A percentile compares a stretch with the other conserved stretches of the same genome.
Evolutionary conservation across 1,139 yeast species (phyloP).

Genomic region (Trichomonascaceae sp.): DNA sequence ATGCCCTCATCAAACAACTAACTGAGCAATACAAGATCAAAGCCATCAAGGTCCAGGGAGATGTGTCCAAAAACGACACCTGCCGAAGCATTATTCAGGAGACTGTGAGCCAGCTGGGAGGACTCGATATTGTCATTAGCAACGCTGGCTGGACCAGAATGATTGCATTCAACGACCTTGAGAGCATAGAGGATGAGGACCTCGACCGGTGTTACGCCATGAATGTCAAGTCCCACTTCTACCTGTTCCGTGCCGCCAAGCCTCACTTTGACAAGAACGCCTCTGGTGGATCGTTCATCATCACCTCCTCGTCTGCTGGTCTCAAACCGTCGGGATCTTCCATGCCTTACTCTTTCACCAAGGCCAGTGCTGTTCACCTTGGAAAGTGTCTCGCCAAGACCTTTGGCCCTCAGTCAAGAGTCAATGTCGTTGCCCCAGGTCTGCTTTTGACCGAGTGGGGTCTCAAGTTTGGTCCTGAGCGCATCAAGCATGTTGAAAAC

Average conservation of each 20-base stretch:
- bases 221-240: slow-evolving; percentile 26
- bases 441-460: slow-evolving; percentile 32
- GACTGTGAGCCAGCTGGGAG: slow-evolving; percentile 17
- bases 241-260: slow-evolving; percentile 26
- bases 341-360: slow-evolving; percentile 29
- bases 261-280: slow-evolving; percentile 21
- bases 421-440: slow-evolving; percentile 32
- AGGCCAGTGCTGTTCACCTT: slow-evolving; percentile 29
- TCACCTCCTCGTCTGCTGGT: slow-evolving; percentile 30
- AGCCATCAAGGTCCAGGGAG: slow-evolving; percentile 14
- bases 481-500: slow-evolving; percentile 16
- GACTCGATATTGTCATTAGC: slow-evolving; percentile 20
- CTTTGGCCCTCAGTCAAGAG: slow-evolving; percentile 28
- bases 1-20: slow-evolving; percentile 15
- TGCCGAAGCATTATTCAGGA: slow-evolving; percentile 13
- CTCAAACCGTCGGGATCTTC: slow-evolving; percentile 26
- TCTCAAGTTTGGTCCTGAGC: slow-evolving; percentile 23
- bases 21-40: slow-evolving; percentile 9
- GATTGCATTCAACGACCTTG: slow-evolving; percentile 11
- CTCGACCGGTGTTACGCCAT: slow-evolving; percentile 17
- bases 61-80: slow-evolving; percentile 12
- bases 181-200: slow-evolving; percentile 14
- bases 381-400: slow-evolving; percentile 27
- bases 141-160: slow-evolving; percentile 21
- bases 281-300: slow-evolving; percentile 29